Conservation (phyloP, 1,284 basidiomycete species). For the Violaceomyces palustris region DNA sequence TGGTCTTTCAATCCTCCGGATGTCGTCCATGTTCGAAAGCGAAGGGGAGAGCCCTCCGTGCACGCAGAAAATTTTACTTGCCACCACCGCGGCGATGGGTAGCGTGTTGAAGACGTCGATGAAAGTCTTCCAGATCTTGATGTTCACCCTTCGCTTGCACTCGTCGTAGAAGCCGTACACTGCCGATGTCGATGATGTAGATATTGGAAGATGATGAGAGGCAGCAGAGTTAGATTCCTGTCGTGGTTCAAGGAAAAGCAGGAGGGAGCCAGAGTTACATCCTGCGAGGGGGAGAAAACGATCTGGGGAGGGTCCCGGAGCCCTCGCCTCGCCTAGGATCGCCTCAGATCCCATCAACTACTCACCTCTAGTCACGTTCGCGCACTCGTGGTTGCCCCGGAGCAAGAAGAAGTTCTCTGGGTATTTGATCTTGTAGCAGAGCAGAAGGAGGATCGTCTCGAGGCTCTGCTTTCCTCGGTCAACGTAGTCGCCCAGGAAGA, state of each 20-base stretch:
- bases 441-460: constrained; percentile 90
- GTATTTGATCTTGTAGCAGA: constrained; percentile 96
- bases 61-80: constrained; percentile 99
- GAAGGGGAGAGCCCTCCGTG: constrained; percentile 98
- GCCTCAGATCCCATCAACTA: too few species aligned
- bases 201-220: constrained; percentile 4
- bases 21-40: constrained; percentile 96
- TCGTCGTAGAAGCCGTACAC: constrained; percentile 99
- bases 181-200: constrained; percentile 55
- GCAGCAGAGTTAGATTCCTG: constrained; percentile 1
- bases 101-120: constrained; percentile 99
- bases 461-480: constrained; percentile 97
- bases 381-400: constrained; percentile 98
- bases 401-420: constrained; percentile 99
- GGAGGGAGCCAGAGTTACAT: constrained; percentile 4
- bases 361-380: constrained; percentile 92
- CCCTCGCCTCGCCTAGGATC: too few species aligned
- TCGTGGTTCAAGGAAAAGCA: constrained; percentile 32
- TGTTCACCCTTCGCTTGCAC: constrained; percentile 98
- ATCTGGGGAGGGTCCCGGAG: too few species aligned
- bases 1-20: constrained; percentile 92
- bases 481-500: constrained; percentile 98
- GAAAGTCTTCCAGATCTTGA: constrained; percentile 99
- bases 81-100: constrained; percentile 96
- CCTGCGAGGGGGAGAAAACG: background rate